These are phyloP conservation scores for Aspergillus aculeatus DNA, from an alignment of 2,329 filamentous ascomycete species.

Conservation along the genomic window DNA sequence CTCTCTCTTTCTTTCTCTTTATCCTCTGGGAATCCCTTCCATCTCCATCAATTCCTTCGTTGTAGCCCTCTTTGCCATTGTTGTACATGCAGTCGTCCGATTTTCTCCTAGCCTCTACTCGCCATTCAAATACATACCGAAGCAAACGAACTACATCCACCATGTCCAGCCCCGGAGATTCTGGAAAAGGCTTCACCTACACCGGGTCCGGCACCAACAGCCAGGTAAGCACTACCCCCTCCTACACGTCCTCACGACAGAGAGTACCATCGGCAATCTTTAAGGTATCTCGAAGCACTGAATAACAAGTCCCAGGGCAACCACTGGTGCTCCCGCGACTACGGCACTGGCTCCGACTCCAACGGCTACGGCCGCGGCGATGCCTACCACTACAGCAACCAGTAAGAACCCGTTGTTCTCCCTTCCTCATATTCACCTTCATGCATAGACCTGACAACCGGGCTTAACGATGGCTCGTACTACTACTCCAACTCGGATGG, in stretches of 20 bases:
- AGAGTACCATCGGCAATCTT: no score
- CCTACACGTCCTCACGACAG: no score
- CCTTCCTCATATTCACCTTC: no score
- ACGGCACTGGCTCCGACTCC: slow-evolving; percentile 55
- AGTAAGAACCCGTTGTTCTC: no score
- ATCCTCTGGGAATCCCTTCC: no score
- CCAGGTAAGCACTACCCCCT: slow-evolving; percentile 47
- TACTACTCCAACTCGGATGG: slow-evolving; percentile 71
- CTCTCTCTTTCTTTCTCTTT: no score
- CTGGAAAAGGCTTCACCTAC: slow-evolving; percentile 36
- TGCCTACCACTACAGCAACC: not conserved
- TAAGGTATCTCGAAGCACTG: no score
- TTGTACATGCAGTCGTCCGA: no score
- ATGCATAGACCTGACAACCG: not conserved
- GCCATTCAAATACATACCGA: no score
- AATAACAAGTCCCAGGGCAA: slow-evolving; percentile 54
- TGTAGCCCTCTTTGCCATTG: not conserved
- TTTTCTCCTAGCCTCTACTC: no score
- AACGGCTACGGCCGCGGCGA: slow-evolving; percentile 58
- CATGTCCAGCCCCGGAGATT: slow-evolving; percentile 16
- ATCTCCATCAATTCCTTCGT: not conserved
- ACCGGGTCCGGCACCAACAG: slow-evolving; percentile 59
- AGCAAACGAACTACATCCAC: not conserved
- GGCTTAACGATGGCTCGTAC: slow-evolving; percentile 61
- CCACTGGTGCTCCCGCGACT: slow-evolving; percentile 65